Percentiles rank a stretch among this genome's conserved stretches.
Evolutionary conservation across 768 basidiomycete genomes (phyloP).

Genomic region (Neoboletus brunneissimus): DNA sequence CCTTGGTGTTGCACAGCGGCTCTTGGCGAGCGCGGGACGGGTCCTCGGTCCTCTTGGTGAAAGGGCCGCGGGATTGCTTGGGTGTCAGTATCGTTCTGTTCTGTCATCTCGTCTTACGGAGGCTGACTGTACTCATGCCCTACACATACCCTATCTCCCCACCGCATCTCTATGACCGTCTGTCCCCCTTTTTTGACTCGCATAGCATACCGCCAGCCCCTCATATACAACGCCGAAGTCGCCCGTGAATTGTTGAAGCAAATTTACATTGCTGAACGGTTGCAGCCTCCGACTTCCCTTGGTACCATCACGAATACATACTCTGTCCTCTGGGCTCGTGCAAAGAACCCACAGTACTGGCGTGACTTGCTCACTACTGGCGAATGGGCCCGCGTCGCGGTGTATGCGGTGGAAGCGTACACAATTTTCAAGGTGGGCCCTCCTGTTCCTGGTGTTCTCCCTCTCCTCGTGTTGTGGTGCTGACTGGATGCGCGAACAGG

Average conservation of each 20-base stretch:
- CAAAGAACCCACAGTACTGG: conserved; percentile 58
- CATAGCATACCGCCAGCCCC: conserved; percentile 70
- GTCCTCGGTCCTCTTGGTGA: conserved; percentile 49
- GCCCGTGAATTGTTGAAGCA: conserved; percentile 73
- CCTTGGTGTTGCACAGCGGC: conserved; percentile 55
- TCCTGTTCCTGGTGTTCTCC: not conserved
- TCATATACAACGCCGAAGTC: conserved; percentile 77
- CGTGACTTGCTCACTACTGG: conserved; percentile 57
- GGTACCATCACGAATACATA: conserved; percentile 57
- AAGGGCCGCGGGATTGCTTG: conserved; percentile 56
- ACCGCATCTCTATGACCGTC: not conserved
- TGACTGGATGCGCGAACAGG: conserved; percentile 36
- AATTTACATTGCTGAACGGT: conserved; percentile 63
- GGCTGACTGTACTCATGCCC: too few relatives aligned
- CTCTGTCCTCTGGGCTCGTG: conserved; percentile 60
- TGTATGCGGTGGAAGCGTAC: conserved; percentile 85
- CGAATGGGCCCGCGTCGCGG: conserved; percentile 61
- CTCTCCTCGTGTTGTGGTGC: not conserved
- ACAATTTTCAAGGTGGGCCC: conserved; percentile 77
- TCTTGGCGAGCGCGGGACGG: conserved; percentile 50
- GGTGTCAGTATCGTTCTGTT: conserved; percentile 37
- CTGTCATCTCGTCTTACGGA: not conserved
- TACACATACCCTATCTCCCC: too few relatives aligned
- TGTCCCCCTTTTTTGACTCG: not conserved
- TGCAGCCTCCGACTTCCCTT: conserved; percentile 60